These are phyloP conservation scores for Fusarium sp. DNA, from an alignment of 2,329 filamentous ascomycete species.

Conservation along the genomic window DNA sequence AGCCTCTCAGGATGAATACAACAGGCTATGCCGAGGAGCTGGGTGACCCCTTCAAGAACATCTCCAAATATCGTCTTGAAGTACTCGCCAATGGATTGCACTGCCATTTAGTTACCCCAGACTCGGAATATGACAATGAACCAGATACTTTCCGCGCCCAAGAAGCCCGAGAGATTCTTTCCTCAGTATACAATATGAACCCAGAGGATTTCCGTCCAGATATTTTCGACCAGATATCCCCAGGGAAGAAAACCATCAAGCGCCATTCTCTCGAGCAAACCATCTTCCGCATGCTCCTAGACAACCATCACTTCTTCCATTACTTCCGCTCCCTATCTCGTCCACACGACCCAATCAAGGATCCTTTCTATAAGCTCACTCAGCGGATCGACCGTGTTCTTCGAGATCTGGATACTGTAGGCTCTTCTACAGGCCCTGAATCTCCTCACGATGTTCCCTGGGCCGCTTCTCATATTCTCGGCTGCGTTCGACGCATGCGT, in stretches of 20 bases:
- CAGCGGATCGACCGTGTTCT: constrained; percentile 66
- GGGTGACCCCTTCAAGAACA: constrained; percentile 64
- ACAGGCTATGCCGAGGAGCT: constrained; percentile 63
- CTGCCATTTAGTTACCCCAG: constrained; percentile 60
- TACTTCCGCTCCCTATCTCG: constrained; percentile 65
- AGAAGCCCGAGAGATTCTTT: constrained; percentile 67
- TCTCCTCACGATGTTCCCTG: constrained; percentile 61
- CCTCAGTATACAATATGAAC: constrained; percentile 58
- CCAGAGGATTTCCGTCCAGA: constrained; percentile 64
- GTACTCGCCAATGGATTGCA: constrained; percentile 68
- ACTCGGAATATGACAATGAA: constrained; percentile 51
- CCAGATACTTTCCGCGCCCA: constrained; percentile 59
- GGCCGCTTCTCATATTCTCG: constrained; percentile 65
- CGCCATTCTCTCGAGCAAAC: constrained; percentile 66
- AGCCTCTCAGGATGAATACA: constrained; percentile 60
- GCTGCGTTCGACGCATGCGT: constrained; percentile 61
- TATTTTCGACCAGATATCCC: constrained; percentile 56
- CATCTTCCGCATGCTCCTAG: constrained; percentile 67
- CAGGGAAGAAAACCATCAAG: constrained; percentile 57
- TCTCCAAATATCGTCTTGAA: constrained; percentile 67
- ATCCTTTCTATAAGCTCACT: constrained; percentile 65
- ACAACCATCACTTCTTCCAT: constrained; percentile 69
- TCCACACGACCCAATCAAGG: constrained; percentile 62
- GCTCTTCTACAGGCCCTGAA: constrained; percentile 43
- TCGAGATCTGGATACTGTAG: constrained; percentile 56